Percentiles rank a stretch among this genome's conserved stretches.
phyloP scores from a whole-genome alignment of 1,284 basidiomycete genomes.

The Volvariella surrecta region DNA sequence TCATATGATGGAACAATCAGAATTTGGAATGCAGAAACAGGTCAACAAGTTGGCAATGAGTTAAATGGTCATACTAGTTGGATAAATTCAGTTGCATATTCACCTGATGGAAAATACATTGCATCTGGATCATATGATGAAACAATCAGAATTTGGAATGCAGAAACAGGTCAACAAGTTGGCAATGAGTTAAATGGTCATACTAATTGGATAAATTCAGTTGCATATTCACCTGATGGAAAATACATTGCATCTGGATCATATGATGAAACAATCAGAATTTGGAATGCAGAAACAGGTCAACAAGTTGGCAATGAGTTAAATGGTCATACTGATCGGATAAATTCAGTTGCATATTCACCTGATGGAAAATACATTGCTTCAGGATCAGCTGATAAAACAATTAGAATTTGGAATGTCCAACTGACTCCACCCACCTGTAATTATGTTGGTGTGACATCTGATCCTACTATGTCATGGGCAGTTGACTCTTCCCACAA shows the following conservation, averaged over 20 bases:
- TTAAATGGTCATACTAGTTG: background rate
- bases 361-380: background rate
- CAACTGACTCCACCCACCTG: background rate
- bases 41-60: too few relatives aligned
- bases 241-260: background rate
- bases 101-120: background rate
- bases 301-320: background rate
- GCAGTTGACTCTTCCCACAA: background rate
- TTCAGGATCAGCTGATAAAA: background rate
- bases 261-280: background rate
- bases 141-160: constrained; percentile 1
- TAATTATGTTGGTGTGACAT: background rate
- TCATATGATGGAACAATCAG: background rate
- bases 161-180: too few relatives aligned
- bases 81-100: background rate
- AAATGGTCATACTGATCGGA: background rate
- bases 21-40: constrained; percentile 3
- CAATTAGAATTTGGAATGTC: background rate
- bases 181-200: too few relatives aligned
- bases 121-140: background rate
- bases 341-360: background rate
- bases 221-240: background rate
- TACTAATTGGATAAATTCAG: background rate
- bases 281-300: background rate
- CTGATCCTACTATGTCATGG: background rate